Evolutionary conservation across 352 stramenopile genomes (phyloP).

Genomic region (Lagenidium giganteum): DNA sequence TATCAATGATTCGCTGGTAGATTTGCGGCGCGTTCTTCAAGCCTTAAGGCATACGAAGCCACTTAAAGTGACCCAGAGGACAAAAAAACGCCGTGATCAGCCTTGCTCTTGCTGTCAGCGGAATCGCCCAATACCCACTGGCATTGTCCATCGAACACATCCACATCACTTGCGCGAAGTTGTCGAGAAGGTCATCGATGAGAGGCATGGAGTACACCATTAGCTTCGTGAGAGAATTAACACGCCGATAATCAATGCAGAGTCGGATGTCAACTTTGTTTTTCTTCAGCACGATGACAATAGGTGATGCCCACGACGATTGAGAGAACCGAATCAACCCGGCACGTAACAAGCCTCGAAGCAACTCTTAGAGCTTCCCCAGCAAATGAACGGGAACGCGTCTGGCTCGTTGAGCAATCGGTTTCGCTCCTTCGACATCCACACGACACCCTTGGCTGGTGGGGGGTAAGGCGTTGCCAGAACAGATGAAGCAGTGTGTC

Average conservation of each 20-base stretch:
- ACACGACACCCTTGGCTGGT: too few relatives aligned
- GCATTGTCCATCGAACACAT: slow-evolving; percentile 13
- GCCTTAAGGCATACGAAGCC: slow-evolving; percentile 12
- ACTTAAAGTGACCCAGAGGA: slow-evolving; percentile 16
- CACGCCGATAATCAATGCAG: slow-evolving; percentile 15
- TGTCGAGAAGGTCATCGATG: slow-evolving; percentile 8
- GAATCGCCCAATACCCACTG: slow-evolving; percentile 11
- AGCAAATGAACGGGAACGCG: slow-evolving; percentile 6
- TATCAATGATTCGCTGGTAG: slow-evolving; percentile 16
- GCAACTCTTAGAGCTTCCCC: slow-evolving; percentile 8
- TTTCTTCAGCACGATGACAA: slow-evolving; percentile 22
- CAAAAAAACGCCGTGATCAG: slow-evolving; percentile 11
- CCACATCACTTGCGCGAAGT: slow-evolving; percentile 1
- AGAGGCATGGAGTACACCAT: slow-evolving; percentile 16
- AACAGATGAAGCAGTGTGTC: too few relatives aligned
- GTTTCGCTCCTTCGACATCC: too few relatives aligned
- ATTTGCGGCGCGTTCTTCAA: slow-evolving; percentile 18
- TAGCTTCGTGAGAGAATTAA: slow-evolving; percentile 9
- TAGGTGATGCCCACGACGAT: slow-evolving; percentile 17
- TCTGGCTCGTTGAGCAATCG: slow-evolving; percentile 4
- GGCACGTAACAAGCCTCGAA: slow-evolving; percentile 1
- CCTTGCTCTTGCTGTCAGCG: not conserved
- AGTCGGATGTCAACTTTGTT: slow-evolving; percentile 9
- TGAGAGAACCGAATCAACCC: slow-evolving; percentile 10
- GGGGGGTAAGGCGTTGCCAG: too few relatives aligned